Base-by-base conservation (phyloP, 225 moss, liverwort and hornwort species). In the Polytrichum formosum region DNA sequence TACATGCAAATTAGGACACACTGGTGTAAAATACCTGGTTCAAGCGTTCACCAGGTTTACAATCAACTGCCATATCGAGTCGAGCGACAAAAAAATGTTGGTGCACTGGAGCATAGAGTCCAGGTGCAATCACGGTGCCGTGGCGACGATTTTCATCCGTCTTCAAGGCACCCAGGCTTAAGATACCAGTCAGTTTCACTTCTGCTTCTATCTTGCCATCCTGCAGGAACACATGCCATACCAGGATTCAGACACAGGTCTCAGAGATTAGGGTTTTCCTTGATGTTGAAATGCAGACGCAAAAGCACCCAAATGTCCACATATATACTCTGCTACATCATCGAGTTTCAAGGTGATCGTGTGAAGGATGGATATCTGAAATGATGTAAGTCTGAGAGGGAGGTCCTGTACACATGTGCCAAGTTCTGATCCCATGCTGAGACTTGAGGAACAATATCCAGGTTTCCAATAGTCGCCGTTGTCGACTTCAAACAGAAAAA, bases 71-170 rank as follows among this genome's bases (percentile, higher is more conserved):
- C 92, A 93, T 93, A 73, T 93, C 84, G 77, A 93, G 77, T 71
- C 92, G 80, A 37, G 92, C 90, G 56, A 93, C 92, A 71, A 93
- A 93, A 66, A 93, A 93, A 80, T 93, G 92, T 67, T 93, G 92
- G 78, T 93, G 92, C 58, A 81, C 87, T 25, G 92, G 92, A 25
- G 92, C 92, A 66, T 93, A 93, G 16, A 93, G 87, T 5, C 92
- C 92, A 33, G 90, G 90, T 46, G 92, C 92, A 72, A 93, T 93
- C 35, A 90, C 80, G 56, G 92, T 93, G 29, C 92, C 92, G 61
- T 93, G 90, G 61, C 88, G 86, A 61, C 92, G 83, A 29, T 78
- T 77, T 77, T 93, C 92, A 61, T 84, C 90, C 37, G 81, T 76
- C 64, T 87, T 93, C 46, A 93, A 78, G 20, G 90, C 90, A 31